Evolutionary conservation across 257 asterid species (phyloP).

Genomic region (Solanum sejunctum): DNA sequence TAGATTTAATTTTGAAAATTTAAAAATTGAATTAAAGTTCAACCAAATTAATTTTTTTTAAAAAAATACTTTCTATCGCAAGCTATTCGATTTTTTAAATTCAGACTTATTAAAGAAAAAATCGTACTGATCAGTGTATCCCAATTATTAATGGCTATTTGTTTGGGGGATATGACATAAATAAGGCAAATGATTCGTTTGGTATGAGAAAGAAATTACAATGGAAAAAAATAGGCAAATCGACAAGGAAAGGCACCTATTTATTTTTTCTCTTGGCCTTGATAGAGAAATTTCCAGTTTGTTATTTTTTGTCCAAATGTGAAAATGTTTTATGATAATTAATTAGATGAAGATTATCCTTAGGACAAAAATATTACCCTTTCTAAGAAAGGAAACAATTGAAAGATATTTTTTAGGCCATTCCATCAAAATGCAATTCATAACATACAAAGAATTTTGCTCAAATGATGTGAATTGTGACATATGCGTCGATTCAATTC

Average conservation of each 20-base stretch:
- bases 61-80: no score
- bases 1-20: no score
- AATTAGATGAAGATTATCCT: not conserved
- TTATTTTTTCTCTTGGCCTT: not conserved
- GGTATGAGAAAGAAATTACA: not conserved
- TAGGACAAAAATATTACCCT: not conserved
- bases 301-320: not conserved
- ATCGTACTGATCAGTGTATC: no score
- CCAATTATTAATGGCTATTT: no score
- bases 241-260: not conserved
- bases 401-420: not conserved
- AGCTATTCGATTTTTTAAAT: no score
- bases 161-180: not conserved
- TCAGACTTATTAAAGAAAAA: no score
- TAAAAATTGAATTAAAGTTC: no score
- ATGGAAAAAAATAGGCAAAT: not conserved
- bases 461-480: not conserved
- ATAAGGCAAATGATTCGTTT: not conserved
- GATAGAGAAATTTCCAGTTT: not conserved
- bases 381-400: not conserved
- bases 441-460: not conserved
- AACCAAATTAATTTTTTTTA: no score
- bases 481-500: not conserved
- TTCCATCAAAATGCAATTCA: not conserved
- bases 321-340: not conserved